phyloP scores from a whole-genome alignment of 208 protist genomes.

The Trypanosoma conorhini region DNA sequence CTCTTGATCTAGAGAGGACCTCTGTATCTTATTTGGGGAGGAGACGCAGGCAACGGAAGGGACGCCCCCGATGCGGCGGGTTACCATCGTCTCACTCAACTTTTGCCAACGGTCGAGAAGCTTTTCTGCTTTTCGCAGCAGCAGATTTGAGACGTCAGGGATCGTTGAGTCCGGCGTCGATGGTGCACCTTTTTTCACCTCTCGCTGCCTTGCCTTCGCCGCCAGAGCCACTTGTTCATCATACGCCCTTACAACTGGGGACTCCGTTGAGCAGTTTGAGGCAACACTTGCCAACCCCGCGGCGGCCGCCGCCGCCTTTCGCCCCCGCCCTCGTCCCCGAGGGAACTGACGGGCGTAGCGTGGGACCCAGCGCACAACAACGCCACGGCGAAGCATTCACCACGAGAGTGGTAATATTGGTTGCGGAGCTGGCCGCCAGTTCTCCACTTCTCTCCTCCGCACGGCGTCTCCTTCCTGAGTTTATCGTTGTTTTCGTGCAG shows the following conservation, averaged over 20 bases:
- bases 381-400: constrained; percentile 40
- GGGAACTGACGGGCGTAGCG: constrained; percentile 35
- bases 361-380: constrained; percentile 41
- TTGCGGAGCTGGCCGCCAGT: too few species aligned
- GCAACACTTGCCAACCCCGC: background rate
- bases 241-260: background rate
- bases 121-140: constrained; percentile 1
- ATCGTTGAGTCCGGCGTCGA: background rate
- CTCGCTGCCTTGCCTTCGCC: background rate
- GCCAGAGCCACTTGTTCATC: background rate
- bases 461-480: too few species aligned
- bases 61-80: background rate
- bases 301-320: background rate
- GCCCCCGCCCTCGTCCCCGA: background rate
- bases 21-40: background rate
- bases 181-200: too few species aligned
- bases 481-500: too few species aligned
- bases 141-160: background rate
- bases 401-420: background rate
- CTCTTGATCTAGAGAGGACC: background rate
- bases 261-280: background rate
- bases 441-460: too few species aligned
- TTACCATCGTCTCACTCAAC: constrained; percentile 1
- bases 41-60: background rate
- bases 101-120: background rate